Conservation (phyloP, 164 flowering plant species). For the Chloranthus sessilifolius region DNA sequence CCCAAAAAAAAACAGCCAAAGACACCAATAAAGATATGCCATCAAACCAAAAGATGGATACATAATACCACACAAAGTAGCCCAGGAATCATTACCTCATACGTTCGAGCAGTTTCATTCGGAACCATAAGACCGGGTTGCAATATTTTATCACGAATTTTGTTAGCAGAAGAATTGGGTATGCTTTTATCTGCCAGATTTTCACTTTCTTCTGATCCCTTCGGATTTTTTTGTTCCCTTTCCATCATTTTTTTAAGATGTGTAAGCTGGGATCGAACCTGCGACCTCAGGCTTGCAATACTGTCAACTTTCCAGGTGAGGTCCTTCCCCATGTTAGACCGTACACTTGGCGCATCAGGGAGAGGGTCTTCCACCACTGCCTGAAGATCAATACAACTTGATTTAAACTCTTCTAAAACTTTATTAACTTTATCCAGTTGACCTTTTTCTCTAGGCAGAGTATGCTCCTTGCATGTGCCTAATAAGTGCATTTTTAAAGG, state of each 20-base stretch:
- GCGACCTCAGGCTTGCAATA: no score
- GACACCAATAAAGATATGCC: no score
- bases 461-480: no score
- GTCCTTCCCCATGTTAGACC: constrained; percentile 1
- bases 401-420: constrained; percentile 39
- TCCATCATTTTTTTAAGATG: no score
- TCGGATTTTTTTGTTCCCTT: constrained; percentile 8
- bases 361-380: constrained; percentile 65
- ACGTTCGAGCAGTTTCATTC: constrained; percentile 46
- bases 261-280: no score
- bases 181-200: constrained; percentile 7
- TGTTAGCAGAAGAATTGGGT: constrained; percentile 5
- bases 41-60: no score
- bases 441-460: no score
- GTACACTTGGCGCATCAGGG: constrained; percentile 44
- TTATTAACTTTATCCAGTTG: constrained; percentile 28
- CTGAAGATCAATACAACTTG: constrained; percentile 43
- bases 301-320: no score
- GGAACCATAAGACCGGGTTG: constrained; percentile 43
- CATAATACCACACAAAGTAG: no score
- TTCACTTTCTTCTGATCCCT: constrained; percentile 11
- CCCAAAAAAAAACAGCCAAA: no score
- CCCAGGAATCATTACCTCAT: constrained; percentile 42
- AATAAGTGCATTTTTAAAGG: no score
- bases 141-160: constrained; percentile 10